Evolutionary conservation across 495 filamentous ascomycete genomes (phyloP).

Genomic region (Neurospora tetraspora): DNA sequence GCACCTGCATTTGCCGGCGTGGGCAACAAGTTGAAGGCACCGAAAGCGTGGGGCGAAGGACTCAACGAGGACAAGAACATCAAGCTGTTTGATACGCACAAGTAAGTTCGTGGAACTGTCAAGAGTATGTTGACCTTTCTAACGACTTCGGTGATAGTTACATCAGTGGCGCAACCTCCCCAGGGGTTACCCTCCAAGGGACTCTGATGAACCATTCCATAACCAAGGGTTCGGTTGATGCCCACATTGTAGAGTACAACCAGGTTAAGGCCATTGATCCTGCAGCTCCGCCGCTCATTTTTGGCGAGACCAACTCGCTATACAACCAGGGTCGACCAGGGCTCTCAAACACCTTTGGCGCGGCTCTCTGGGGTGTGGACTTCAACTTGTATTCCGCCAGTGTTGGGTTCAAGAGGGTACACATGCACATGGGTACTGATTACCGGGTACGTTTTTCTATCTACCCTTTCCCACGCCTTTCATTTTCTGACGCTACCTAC

Average conservation of each 20-base stretch:
- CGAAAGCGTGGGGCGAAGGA: conserved; percentile 42
- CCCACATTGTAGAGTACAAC: conserved; percentile 37
- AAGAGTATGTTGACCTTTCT: background rate
- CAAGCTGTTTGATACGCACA: conserved; percentile 51
- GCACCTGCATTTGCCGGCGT: conserved; percentile 54
- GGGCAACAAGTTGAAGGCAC: conserved; percentile 40
- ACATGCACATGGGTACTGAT: conserved; percentile 59
- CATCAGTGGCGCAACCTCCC: conserved; percentile 50
- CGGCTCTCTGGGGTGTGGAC: conserved; percentile 59
- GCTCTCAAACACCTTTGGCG: conserved; percentile 59
- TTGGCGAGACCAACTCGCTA: conserved; percentile 58
- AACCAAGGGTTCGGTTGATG: conserved; percentile 38
- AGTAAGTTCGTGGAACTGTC: conserved; percentile 31
- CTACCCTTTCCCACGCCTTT: background rate
- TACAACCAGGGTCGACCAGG: conserved; percentile 54
- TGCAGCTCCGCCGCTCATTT: conserved; percentile 42
- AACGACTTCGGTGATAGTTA: conserved; percentile 36
- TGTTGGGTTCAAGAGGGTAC: conserved; percentile 46
- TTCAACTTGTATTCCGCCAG: conserved; percentile 52
- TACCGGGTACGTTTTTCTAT: conserved; percentile 31
- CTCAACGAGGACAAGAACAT: conserved; percentile 41
- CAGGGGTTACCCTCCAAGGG: conserved; percentile 52
- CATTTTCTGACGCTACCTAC: background rate
- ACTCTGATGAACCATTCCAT: conserved; percentile 59
- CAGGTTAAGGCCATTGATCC: conserved; percentile 25